Percentiles rank a stretch among this genome's conserved stretches.
These are phyloP conservation scores for Pichia kudriavzevii DNA, from an alignment of 1,139 yeast genomes.

Conservation along the genomic window DNA sequence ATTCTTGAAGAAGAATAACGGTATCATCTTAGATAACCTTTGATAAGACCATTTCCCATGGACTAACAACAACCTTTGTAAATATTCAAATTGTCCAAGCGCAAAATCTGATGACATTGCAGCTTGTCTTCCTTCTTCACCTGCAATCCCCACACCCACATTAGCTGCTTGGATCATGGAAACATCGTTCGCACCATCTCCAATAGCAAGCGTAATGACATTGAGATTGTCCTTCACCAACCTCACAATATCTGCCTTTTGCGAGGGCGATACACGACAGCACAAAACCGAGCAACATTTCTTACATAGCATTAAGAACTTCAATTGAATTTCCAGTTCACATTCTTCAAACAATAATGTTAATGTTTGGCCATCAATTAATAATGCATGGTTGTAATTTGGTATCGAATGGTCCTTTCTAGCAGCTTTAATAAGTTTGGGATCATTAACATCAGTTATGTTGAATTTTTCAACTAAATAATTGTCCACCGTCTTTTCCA, in stretches of 20 bases:
- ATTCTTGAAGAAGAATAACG: constrained; percentile 57
- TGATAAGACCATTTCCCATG: constrained; percentile 64
- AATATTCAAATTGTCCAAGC: constrained; percentile 54
- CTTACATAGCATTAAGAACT: constrained; percentile 49
- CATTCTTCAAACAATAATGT: constrained; percentile 33
- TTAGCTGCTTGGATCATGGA: constrained; percentile 65
- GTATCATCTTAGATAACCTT: constrained; percentile 56
- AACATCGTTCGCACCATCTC: constrained; percentile 64
- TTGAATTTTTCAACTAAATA: constrained; percentile 38
- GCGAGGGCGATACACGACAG: constrained; percentile 61
- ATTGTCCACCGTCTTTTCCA: constrained; percentile 32
- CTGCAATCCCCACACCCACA: constrained; percentile 62
- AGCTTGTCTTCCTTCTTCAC: constrained; percentile 63
- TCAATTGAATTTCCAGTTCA: constrained; percentile 26
- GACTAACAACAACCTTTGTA: constrained; percentile 46
- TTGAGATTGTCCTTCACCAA: constrained; percentile 43
- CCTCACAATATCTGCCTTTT: constrained; percentile 50
- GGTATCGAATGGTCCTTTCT: constrained; percentile 47
- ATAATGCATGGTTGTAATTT: constrained; percentile 37
- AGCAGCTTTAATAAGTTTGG: constrained; percentile 35
- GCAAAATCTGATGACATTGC: constrained; percentile 64
- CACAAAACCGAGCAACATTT: constrained; percentile 55
- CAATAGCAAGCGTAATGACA: constrained; percentile 58
- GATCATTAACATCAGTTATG: constrained; percentile 26
- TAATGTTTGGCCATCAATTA: constrained; percentile 52